Evolutionary conservation across 345 rosid genomes (phyloP).

Genomic region (Euphorbia tirucalli): DNA sequence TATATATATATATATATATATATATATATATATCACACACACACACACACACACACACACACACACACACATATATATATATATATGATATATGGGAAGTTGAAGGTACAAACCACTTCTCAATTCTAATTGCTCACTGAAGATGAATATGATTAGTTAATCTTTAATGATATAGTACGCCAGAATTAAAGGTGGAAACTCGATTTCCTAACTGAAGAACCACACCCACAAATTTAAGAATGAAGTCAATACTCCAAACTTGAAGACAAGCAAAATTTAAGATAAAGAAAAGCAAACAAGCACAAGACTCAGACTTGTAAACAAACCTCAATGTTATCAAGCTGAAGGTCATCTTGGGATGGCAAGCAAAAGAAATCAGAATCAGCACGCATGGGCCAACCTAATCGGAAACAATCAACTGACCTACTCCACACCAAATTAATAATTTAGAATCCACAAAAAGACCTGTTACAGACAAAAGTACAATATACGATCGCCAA

Average conservation of each 20-base stretch:
- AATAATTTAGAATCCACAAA: neutral
- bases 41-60: no score
- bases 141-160: conserved; percentile 2
- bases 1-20: no score
- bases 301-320: neutral
- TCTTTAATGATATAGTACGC: neutral
- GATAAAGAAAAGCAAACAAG: neutral
- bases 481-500: neutral
- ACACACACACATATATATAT: no score
- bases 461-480: conserved; percentile 42
- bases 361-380: conserved; percentile 71
- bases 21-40: no score
- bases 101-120: neutral
- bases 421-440: conserved; percentile 51
- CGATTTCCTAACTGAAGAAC: neutral
- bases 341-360: conserved; percentile 25
- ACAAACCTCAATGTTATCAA: conserved; percentile 63
- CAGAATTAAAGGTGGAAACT: neutral
- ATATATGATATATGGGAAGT: neutral
- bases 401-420: conserved; percentile 88
- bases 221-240: neutral
- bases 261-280: neutral
- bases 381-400: conserved; percentile 99
- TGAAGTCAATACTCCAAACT: neutral
- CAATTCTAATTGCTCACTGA: neutral